Percentiles rank a stretch among this genome's conserved stretches.
Evolutionary conservation across 1,139 yeast species (phyloP).

Genomic region (Pichia sp.): DNA sequence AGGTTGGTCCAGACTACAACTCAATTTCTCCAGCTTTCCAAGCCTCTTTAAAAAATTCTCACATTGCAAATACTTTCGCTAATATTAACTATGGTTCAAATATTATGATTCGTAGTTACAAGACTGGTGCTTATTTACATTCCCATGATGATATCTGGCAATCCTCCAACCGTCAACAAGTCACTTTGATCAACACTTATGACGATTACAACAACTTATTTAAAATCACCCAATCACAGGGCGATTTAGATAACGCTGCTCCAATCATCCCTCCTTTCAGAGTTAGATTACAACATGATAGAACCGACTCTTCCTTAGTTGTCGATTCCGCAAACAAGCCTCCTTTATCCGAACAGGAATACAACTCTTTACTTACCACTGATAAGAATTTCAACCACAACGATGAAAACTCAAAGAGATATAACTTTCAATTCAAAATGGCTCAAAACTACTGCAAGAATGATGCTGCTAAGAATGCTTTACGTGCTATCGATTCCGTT

Average conservation of each 20-base stretch:
- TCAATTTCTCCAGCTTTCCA: constrained; percentile 59
- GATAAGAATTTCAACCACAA: constrained; percentile 51
- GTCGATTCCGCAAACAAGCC: constrained; percentile 58
- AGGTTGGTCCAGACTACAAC: constrained; percentile 50
- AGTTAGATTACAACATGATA: constrained; percentile 60
- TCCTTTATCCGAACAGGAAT: constrained; percentile 79
- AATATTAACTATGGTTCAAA: constrained; percentile 64
- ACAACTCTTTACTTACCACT: constrained; percentile 68
- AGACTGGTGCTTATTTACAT: constrained; percentile 64
- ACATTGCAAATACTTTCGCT: constrained; percentile 41
- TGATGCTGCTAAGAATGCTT: constrained; percentile 35
- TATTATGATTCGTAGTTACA: constrained; percentile 63
- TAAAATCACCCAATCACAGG: constrained; percentile 48
- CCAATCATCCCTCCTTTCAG: constrained; percentile 49
- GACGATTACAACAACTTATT: constrained; percentile 60
- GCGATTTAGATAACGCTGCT: constrained; percentile 27
- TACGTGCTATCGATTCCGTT: constrained; percentile 52
- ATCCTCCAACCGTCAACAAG: constrained; percentile 62
- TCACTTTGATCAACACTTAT: constrained; percentile 54
- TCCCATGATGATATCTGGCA: constrained; percentile 58
- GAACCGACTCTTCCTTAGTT: constrained; percentile 58
- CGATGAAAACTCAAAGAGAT: constrained; percentile 49
- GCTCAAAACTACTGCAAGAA: constrained; percentile 32
- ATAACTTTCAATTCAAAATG: constrained; percentile 50
- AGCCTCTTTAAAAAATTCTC: constrained; percentile 45